Evolutionary conservation across 2,329 filamentous ascomycete genomes (phyloP), one percentile per base, ranked within the genome.

Genomic region (Triangularia setosa): DNA sequence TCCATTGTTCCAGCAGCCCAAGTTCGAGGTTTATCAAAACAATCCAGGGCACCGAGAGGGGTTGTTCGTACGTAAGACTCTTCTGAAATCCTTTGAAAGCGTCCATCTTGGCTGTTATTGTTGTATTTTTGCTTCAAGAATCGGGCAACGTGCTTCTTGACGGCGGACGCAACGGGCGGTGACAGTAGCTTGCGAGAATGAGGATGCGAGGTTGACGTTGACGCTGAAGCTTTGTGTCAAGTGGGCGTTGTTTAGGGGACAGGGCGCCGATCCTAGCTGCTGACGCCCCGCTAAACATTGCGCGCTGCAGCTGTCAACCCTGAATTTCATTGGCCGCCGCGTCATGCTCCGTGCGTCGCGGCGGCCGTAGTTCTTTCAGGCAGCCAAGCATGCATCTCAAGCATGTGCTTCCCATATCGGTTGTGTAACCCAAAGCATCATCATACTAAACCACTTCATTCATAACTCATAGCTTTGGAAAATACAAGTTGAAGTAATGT

Each of bases 61-160:
- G 40, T 7, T 48, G 12, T 62, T 63, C 79, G 64, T 78, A 86
- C 84, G 79, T 82, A 73, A 87, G 74, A 74, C 79, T 82, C 74
- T 83, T 86, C 73, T 83, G 80, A 64, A 87, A 78, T 70, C 79
- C 84, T 75, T 84, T 85, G 79, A 87, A 86, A 68, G 77, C 78
- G 72, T 87, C 84, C 84, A 86, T 86, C 64, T 62, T 70, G 40
- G n/a, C 48, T n/a, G 23, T 27, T 21, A 2, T 61, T 27, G 52
- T 6, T n/a, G 52, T 25, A 4, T 55, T 14, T 23, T 18, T 9
- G 52, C 14, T 8, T 33, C n/a, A n/a, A 21, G 16, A 11, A 24
- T 53, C 28, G n/a, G 30, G 54, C 2, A 21, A 55, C 44, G 23
- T 23, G 16, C 12, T 40, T 58, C 11, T 54, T 24, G 35, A 55